Percentiles rank a stretch among this genome's conserved stretches.
Conservation (phyloP, 306 rosid genomes). For the Quercus agrifolia region DNA sequence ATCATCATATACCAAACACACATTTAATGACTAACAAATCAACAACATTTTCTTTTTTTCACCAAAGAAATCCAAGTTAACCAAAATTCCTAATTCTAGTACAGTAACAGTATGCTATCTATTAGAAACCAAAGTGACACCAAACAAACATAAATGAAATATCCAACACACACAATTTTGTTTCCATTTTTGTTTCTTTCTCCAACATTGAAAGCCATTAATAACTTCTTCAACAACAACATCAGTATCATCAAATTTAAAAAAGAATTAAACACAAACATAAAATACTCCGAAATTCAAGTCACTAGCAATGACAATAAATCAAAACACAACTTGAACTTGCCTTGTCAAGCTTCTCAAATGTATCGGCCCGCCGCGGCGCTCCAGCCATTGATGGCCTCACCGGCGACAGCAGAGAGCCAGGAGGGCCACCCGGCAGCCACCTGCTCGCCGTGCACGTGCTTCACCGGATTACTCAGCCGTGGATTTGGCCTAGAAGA, state of each 20-base stretch:
- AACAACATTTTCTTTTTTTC: background rate
- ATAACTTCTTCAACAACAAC: background rate
- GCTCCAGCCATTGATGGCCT: slow-evolving; percentile 92
- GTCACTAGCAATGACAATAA: background rate
- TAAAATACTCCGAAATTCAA: too few species aligned
- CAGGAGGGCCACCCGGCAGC: slow-evolving; percentile 99
- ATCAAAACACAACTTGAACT: background rate
- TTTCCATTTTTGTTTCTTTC: too few species aligned
- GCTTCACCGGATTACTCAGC: slow-evolving; percentile 74
- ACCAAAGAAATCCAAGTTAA: background rate
- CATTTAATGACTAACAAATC: slow-evolving; percentile 10
- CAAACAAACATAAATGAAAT: too few species aligned
- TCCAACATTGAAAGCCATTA: background rate
- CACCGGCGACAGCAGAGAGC: slow-evolving; percentile 97
- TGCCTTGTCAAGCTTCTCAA: slow-evolving; percentile 95
- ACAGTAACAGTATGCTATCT: too few species aligned
- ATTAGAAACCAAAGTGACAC: slow-evolving; percentile 11
- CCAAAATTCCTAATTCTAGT: too few species aligned
- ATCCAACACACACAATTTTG: too few species aligned
- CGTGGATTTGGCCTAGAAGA: slow-evolving; percentile 80
- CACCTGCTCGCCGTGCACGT: slow-evolving; percentile 94
- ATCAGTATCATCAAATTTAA: slow-evolving; percentile 14
- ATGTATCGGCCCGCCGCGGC: slow-evolving; percentile 86
- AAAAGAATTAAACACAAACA: background rate
- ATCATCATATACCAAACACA: slow-evolving; percentile 14